These are phyloP conservation scores for Ascomycota sp. DNA, from an alignment of 2,329 filamentous ascomycete species.

Conservation along the genomic window DNA sequence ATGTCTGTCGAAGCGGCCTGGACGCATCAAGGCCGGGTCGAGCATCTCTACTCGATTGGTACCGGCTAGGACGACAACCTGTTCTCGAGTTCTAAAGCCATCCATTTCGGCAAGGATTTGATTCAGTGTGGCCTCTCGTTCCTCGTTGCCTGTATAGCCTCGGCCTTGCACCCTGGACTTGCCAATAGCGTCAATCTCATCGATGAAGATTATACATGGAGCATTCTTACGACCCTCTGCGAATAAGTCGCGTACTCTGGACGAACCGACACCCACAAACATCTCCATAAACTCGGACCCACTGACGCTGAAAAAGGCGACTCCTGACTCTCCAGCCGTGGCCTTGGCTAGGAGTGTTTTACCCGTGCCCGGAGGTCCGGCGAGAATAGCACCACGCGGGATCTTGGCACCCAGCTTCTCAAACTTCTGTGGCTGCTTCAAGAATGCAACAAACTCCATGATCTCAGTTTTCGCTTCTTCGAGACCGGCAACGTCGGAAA, in stretches of 20 bases:
- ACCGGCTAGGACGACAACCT: constrained; percentile 89
- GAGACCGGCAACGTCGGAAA: constrained; percentile 89
- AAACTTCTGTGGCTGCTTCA: constrained; percentile 84
- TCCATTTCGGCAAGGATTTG: constrained; percentile 99
- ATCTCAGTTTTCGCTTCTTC: constrained; percentile 97
- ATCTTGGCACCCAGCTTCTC: constrained; percentile 94
- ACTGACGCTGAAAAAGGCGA: constrained; percentile 96
- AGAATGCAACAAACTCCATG: constrained; percentile 96
- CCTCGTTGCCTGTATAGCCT: constrained; percentile 74
- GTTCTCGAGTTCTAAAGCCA: constrained; percentile 90
- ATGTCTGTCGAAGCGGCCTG: constrained; percentile 90
- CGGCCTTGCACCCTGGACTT: constrained; percentile 54
- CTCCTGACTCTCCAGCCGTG: constrained; percentile 86
- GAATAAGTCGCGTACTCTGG: constrained; percentile 85
- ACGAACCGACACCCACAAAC: constrained; percentile 97
- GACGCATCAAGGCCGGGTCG: constrained; percentile 89
- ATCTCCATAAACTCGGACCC: constrained; percentile 99
- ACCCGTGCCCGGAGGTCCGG: constrained; percentile 94
- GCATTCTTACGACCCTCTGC: constrained; percentile 87
- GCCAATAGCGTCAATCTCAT: constrained; percentile 96
- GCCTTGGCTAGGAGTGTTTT: constrained; percentile 95
- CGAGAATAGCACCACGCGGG: constrained; percentile 85
- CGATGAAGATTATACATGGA: constrained; percentile 98
- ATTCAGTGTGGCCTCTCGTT: constrained; percentile 90
- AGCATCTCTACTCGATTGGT: constrained; percentile 91